Conservation (phyloP, 2,329 filamentous ascomycete species). For the Aplosporella prunicola region DNA sequence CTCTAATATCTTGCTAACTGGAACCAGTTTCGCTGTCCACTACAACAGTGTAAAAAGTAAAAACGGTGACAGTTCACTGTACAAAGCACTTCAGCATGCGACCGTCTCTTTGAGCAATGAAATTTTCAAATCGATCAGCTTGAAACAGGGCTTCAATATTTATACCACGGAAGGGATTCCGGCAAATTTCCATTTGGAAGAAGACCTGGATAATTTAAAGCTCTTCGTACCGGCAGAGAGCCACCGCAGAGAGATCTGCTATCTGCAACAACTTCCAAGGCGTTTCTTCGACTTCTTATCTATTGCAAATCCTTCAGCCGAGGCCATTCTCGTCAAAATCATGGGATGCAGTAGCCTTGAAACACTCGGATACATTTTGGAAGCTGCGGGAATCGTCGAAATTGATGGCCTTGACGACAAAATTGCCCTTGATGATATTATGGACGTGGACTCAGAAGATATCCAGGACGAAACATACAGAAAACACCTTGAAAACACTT, state of each 20-base stretch:
- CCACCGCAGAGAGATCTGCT: neutral
- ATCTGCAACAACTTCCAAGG: neutral
- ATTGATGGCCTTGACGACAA: too few relatives aligned
- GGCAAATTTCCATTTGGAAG: neutral
- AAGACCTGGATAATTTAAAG: neutral
- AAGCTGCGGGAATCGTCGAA: neutral
- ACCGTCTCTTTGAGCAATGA: neutral
- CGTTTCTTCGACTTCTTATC: neutral
- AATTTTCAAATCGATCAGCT: neutral
- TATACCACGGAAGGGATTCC: neutral
- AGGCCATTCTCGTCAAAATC: neutral
- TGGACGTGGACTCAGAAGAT: too few relatives aligned
- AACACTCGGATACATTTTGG: neutral
- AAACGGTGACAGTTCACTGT: neutral
- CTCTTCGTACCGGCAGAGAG: neutral
- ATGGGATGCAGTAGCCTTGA: neutral
- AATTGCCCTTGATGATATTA: too few relatives aligned
- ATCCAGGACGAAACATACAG: too few relatives aligned
- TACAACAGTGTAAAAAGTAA: neutral
- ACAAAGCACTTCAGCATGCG: neutral
- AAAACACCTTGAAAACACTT: too few relatives aligned
- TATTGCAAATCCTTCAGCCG: neutral
- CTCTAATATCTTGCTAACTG: accelerated
- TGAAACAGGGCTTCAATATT: neutral
- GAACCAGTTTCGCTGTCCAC: neutral